phyloP scores from a whole-genome alignment of 2,329 filamentous ascomycete genomes.

The Albifimbria verrucaria region DNA sequence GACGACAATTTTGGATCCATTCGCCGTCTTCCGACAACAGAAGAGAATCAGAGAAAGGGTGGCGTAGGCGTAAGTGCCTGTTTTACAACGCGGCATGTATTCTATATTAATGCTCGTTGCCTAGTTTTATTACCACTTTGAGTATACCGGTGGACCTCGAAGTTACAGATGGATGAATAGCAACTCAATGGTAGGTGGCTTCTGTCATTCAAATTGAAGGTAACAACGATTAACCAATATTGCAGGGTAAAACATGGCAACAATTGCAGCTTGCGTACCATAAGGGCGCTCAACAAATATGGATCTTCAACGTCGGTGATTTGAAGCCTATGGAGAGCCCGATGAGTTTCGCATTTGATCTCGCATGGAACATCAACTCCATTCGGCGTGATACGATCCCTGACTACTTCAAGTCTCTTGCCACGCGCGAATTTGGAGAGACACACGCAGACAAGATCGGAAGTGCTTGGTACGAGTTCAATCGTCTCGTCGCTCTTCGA shows the following conservation, averaged over 20 bases:
- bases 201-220: slow-evolving; percentile 4
- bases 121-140: slow-evolving; percentile 46
- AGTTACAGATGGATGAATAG: slow-evolving; percentile 50
- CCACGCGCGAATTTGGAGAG: slow-evolving; percentile 46
- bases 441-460: slow-evolving; percentile 42
- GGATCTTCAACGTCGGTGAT: slow-evolving; percentile 65
- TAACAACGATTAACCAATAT: neutral
- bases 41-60: slow-evolving; percentile 45
- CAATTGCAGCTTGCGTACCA: slow-evolving; percentile 50
- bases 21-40: slow-evolving; percentile 48
- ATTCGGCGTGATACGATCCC: slow-evolving; percentile 3
- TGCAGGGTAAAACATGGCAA: slow-evolving; percentile 41
- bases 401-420: slow-evolving; percentile 25
- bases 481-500: slow-evolving; percentile 42
- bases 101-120: neutral
- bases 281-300: slow-evolving; percentile 55
- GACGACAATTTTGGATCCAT: slow-evolving; percentile 62
- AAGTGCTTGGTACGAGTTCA: slow-evolving; percentile 49
- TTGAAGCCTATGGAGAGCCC: slow-evolving; percentile 59
- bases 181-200: slow-evolving; percentile 49
- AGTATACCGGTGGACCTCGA: slow-evolving; percentile 31
- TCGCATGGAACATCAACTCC: slow-evolving; percentile 41
- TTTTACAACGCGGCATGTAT: neutral
- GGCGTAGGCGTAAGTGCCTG: slow-evolving; percentile 53
- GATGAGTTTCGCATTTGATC: slow-evolving; percentile 53